Percentiles rank a stretch among this genome's conserved stretches.
Conservation (phyloP, 768 basidiomycete species). For the Hericium coralloides region DNA sequence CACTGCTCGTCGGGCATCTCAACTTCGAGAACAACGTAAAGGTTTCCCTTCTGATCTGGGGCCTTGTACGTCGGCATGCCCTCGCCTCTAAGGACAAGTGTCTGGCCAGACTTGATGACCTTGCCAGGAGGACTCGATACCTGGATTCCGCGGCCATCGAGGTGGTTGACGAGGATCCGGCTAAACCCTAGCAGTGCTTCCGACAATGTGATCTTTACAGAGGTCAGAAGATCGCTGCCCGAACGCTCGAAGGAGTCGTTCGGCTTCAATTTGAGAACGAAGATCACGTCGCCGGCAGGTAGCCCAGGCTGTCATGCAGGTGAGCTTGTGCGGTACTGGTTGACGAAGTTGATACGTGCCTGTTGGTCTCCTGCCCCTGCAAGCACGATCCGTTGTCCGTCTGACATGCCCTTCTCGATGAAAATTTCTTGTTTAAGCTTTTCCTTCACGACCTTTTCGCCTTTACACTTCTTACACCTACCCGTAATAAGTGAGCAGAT, state of each 20-base stretch:
- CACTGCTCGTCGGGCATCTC: conserved; percentile 85
- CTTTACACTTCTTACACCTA: conserved; percentile 96
- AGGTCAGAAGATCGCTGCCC: conserved; percentile 72
- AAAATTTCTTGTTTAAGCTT: conserved; percentile 85
- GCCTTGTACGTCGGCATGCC: conserved; percentile 81
- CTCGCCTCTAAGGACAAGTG: conserved; percentile 71
- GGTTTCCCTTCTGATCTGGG: conserved; percentile 62
- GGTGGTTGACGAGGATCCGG: conserved; percentile 80
- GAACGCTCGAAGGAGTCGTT: conserved; percentile 82
- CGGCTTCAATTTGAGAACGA: conserved; percentile 55
- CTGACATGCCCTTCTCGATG: conserved; percentile 80
- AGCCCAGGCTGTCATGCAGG: conserved; percentile 54
- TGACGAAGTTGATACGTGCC: conserved; percentile 31
- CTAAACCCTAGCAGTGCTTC: conserved; percentile 95
- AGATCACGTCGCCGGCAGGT: conserved; percentile 87
- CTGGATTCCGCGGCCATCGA: conserved; percentile 88
- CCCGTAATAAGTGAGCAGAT: background rate
- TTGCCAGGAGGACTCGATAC: conserved; percentile 67
- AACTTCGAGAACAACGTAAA: conserved; percentile 74
- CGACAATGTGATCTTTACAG: conserved; percentile 80
- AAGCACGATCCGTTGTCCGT: conserved; percentile 79
- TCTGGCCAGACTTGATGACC: conserved; percentile 65
- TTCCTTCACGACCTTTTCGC: conserved; percentile 72
- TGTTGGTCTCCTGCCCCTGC: conserved; percentile 90
- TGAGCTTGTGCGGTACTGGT: background rate